A percentile compares a stretch with the other conserved stretches of the same genome.
phyloP scores from a whole-genome alignment of 305 asterid species.

The Fraxinus xanthoxyloides region DNA sequence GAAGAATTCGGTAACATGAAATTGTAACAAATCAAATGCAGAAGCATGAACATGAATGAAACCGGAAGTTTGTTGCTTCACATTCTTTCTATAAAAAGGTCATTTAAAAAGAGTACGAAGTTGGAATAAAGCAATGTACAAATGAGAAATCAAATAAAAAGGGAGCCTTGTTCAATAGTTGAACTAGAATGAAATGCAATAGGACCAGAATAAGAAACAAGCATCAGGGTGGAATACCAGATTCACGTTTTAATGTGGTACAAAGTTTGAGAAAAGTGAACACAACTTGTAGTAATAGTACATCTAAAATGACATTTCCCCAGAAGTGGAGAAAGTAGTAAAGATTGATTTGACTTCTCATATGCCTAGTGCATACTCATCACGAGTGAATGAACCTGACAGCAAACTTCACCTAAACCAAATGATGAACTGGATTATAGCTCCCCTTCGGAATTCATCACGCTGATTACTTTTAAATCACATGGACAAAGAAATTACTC shows the following conservation, averaged over 20 bases:
- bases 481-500: neutral
- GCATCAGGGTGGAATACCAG: constrained; percentile 9
- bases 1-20: constrained; percentile 1
- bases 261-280: neutral
- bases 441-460: neutral
- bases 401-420: neutral
- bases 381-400: neutral
- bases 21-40: neutral
- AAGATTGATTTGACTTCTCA: neutral
- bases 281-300: neutral
- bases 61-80: constrained; percentile 6
- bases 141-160: constrained; percentile 17
- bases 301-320: neutral
- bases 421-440: neutral
- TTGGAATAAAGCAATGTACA: neutral
- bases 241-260: neutral
- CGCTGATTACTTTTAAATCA: neutral
- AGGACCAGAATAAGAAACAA: constrained; percentile 7
- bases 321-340: neutral
- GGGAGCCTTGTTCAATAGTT: constrained; percentile 7
- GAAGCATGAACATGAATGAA: constrained; percentile 7
- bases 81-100: constrained; percentile 15
- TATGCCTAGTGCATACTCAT: neutral
- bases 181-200: neutral
- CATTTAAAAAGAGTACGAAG: neutral